A percentile compares a stretch with the other conserved stretches of the same genome.
phyloP scores from a whole-genome alignment of 495 filamentous ascomycete genomes.

The Trichoderma asperelloides region DNA sequence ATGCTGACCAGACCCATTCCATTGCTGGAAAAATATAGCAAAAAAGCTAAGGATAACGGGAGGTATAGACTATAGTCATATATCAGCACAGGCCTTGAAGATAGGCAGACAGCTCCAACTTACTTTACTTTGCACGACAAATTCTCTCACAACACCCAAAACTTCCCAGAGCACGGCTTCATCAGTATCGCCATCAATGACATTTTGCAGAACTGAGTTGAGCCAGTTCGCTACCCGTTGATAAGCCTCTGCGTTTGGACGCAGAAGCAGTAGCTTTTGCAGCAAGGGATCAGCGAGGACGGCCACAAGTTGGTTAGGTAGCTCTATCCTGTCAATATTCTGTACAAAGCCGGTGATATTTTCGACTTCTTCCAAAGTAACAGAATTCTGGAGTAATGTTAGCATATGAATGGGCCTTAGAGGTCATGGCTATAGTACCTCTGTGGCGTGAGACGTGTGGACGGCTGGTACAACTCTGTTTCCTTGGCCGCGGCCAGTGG shows the following conservation, averaged over 20 bases:
- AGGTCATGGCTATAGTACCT: conserved; percentile 32
- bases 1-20: conserved; percentile 56
- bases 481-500: conserved; percentile 33
- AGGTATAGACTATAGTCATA: conserved; percentile 33
- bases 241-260: conserved; percentile 46
- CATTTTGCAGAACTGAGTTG: conserved; percentile 48
- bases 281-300: conserved; percentile 66
- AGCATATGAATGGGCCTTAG: not conserved
- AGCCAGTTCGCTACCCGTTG: conserved; percentile 61
- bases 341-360: conserved; percentile 61
- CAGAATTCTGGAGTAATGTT: conserved; percentile 35
- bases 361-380: conserved; percentile 74
- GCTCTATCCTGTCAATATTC: conserved; percentile 68
- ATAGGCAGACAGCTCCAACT: conserved; percentile 2
- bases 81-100: conserved; percentile 14
- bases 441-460: conserved; percentile 62
- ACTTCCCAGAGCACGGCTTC: conserved; percentile 44
- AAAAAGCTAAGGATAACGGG: conserved; percentile 56
- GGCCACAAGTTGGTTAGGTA: conserved; percentile 74
- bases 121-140: conserved; percentile 59
- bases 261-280: conserved; percentile 64
- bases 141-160: conserved; percentile 48
- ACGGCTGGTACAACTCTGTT: conserved; percentile 53
- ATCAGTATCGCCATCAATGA: conserved; percentile 43
- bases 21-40: conserved; percentile 48